phyloP scores from a whole-genome alignment of 192 early-diverging fungal species.

The Physocladia obscura region DNA sequence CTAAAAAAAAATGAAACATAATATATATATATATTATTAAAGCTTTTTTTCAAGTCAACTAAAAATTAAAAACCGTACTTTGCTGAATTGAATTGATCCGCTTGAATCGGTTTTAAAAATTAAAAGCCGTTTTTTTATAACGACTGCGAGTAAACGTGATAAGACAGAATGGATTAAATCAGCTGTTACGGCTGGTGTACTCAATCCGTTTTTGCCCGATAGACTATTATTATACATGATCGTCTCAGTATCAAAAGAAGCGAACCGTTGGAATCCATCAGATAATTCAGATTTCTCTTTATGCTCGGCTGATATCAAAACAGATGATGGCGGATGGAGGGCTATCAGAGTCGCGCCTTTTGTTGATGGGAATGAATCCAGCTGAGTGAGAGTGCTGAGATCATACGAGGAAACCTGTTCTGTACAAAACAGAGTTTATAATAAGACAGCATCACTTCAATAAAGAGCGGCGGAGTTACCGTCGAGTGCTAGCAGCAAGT shows the following conservation, averaged over 20 bases:
- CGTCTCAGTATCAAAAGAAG: no score
- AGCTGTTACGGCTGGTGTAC: no score
- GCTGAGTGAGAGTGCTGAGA: slow-evolving; percentile 65
- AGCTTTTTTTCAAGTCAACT: background rate
- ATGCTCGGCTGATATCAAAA: no score
- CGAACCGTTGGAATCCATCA: no score
- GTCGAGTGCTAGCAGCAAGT: background rate
- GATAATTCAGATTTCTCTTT: no score
- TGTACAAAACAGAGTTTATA: background rate
- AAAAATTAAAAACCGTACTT: slow-evolving; percentile 39
- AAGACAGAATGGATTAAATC: slow-evolving; percentile 7
- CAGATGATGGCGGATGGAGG: slow-evolving; percentile 53
- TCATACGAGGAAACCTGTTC: slow-evolving; percentile 72
- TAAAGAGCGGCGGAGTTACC: slow-evolving; percentile 3
- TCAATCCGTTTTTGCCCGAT: no score
- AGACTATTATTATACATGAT: no score
- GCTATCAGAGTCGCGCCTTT: slow-evolving; percentile 76
- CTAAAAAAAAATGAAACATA: slow-evolving; percentile 30
- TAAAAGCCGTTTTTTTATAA: slow-evolving; percentile 28
- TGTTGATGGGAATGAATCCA: slow-evolving; percentile 68
- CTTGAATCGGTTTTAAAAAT: slow-evolving; percentile 53
- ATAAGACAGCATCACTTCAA: background rate
- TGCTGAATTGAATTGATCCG: slow-evolving; percentile 63
- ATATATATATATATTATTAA: background rate
- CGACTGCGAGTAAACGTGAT: slow-evolving; percentile 21